Conservation (phyloP, 768 basidiomycete genomes). For the Mycena indigotica region DNA sequence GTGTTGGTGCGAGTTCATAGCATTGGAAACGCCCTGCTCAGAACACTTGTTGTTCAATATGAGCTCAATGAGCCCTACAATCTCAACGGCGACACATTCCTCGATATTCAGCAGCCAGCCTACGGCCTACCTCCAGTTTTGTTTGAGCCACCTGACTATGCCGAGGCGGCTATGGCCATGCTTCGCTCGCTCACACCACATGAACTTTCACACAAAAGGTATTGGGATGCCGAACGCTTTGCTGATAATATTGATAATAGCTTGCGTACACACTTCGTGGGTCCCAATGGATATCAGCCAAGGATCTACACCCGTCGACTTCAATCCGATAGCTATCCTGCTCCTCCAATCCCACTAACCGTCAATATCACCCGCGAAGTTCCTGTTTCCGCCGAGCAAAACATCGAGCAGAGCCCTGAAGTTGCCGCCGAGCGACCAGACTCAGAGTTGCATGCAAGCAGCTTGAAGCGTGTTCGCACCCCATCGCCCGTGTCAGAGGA, state of each 20-base stretch:
- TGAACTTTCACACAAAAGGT: neutral
- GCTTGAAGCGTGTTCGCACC: neutral
- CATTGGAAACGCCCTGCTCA: neutral
- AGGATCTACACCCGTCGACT: neutral
- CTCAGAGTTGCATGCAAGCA: too few species aligned
- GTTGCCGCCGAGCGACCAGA: neutral
- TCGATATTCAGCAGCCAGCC: neutral
- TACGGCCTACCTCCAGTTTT: neutral
- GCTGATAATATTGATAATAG: neutral
- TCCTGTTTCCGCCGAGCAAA: neutral
- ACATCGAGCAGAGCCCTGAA: too few species aligned
- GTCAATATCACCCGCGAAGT: neutral
- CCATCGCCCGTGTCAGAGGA: neutral
- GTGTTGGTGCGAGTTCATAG: neutral
- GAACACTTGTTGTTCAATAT: slow-evolving; percentile 6
- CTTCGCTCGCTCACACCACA: neutral
- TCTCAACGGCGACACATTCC: slow-evolving; percentile 9
- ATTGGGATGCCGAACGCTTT: neutral
- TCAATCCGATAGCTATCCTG: neutral
- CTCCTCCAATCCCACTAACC: neutral
- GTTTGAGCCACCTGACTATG: neutral
- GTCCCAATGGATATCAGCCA: neutral
- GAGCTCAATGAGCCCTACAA: neutral
- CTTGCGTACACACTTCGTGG: neutral
- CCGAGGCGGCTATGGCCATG: neutral